Conservation (phyloP, 805 yeast species). For the Pichia manshurica region DNA sequence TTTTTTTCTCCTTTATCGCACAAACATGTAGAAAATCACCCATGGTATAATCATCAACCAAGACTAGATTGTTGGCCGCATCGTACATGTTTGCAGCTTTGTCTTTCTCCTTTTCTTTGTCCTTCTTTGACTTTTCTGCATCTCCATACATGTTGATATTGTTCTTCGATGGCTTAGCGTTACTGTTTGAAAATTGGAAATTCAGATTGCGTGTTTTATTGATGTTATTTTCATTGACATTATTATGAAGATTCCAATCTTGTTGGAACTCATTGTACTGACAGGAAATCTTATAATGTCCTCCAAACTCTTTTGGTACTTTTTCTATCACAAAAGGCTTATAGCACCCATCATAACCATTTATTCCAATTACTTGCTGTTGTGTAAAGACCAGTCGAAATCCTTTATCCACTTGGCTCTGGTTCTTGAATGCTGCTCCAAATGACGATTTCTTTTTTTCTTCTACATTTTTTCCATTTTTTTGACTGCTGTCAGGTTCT, state of each 20-base stretch:
- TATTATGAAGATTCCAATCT: conserved; percentile 10
- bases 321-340: conserved; percentile 23
- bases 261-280: conserved; percentile 16
- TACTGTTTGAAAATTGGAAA: conserved; percentile 4
- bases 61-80: background rate
- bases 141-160: background rate
- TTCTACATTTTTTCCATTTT: background rate
- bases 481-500: background rate
- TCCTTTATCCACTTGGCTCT: conserved; percentile 22
- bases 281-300: conserved; percentile 17
- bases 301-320: conserved; percentile 17
- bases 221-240: conserved; percentile 3
- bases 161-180: background rate
- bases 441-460: background rate
- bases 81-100: background rate
- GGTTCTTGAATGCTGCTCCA: background rate
- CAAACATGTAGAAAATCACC: conserved; percentile 18
- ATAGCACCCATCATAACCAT: conserved; percentile 12
- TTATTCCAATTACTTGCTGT: conserved; percentile 17
- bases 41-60: conserved; percentile 17
- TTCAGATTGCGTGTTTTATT: background rate
- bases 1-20: conserved; percentile 22
- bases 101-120: background rate
- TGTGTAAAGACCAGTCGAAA: conserved; percentile 30
- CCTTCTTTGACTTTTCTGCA: background rate